A percentile compares a stretch with the other conserved stretches of the same genome.
phyloP scores from a whole-genome alignment of 805 yeast species.

The Spencermartinsiella europaea region DNA sequence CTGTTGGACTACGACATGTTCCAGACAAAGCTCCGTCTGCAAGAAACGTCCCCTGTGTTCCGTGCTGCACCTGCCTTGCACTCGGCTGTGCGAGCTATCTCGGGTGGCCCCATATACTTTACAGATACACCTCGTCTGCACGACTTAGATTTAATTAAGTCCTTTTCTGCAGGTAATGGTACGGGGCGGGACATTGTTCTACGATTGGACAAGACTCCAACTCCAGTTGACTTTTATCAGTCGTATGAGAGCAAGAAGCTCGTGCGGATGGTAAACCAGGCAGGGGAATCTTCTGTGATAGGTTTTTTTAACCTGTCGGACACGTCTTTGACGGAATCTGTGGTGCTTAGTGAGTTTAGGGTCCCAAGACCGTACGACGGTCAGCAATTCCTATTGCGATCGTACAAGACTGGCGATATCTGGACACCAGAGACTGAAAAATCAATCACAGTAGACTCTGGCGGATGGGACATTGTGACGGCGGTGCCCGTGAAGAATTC shows the following conservation, averaged over 20 bases:
- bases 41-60: background rate
- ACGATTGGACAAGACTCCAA: slow-evolving; percentile 10
- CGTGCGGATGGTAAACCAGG: slow-evolving; percentile 12
- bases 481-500: slow-evolving; percentile 10
- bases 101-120: slow-evolving; percentile 31
- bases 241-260: slow-evolving; percentile 8
- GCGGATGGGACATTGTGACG: slow-evolving; percentile 19
- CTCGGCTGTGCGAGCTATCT: slow-evolving; percentile 27
- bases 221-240: slow-evolving; percentile 17
- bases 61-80: slow-evolving; percentile 20
- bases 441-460: slow-evolving; percentile 8
- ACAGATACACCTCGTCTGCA: slow-evolving; percentile 26
- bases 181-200: slow-evolving; percentile 11
- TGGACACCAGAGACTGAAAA: slow-evolving; percentile 4
- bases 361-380: background rate
- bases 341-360: slow-evolving; percentile 4
- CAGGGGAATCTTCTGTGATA: background rate
- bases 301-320: slow-evolving; percentile 14
- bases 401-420: slow-evolving; percentile 11
- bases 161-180: slow-evolving; percentile 9
- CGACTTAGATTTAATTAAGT: slow-evolving; percentile 16
- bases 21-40: slow-evolving; percentile 20
- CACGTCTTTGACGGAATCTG: background rate
- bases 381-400: slow-evolving; percentile 9
- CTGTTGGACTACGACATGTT: slow-evolving; percentile 30